These are phyloP conservation scores for Eucalyptus urophylla DNA, from an alignment of 345 rosid species.

Conservation along the genomic window DNA sequence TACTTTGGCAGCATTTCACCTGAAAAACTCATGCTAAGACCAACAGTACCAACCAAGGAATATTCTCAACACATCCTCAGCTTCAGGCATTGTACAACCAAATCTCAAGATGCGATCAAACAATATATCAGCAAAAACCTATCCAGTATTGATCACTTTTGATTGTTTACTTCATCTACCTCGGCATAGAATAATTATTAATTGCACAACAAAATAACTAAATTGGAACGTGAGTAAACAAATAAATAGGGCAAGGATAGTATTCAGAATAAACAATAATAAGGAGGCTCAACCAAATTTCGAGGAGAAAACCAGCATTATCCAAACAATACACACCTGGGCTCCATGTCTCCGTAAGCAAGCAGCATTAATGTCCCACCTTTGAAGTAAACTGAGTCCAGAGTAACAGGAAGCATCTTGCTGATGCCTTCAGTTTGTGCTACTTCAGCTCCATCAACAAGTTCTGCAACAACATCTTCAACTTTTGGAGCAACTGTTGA, in stretches of 20 bases:
- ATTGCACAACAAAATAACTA: not conserved
- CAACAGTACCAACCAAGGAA: not conserved
- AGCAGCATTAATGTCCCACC: constrained; percentile 74
- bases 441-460: constrained; percentile 40
- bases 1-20: not conserved
- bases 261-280: not conserved
- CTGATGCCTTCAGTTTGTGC: constrained; percentile 42
- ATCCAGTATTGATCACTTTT: not conserved
- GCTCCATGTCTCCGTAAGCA: constrained; percentile 85
- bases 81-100: not conserved
- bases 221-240: not conserved
- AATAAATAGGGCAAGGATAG: not conserved
- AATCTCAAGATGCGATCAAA: not conserved
- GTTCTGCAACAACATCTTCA: constrained; percentile 51
- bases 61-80: not conserved
- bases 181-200: not conserved
- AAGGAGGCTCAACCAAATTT: not conserved
- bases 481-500: constrained; percentile 29
- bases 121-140: not conserved
- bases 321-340: constrained; percentile 39
- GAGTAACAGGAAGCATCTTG: constrained; percentile 66
- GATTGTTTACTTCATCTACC: not conserved
- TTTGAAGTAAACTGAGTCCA: constrained; percentile 90
- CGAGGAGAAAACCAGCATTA: not conserved
- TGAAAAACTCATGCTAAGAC: not conserved